Base-by-base conservation (phyloP, 768 basidiomycete genomes). In the Russula dissimulans region DNA sequence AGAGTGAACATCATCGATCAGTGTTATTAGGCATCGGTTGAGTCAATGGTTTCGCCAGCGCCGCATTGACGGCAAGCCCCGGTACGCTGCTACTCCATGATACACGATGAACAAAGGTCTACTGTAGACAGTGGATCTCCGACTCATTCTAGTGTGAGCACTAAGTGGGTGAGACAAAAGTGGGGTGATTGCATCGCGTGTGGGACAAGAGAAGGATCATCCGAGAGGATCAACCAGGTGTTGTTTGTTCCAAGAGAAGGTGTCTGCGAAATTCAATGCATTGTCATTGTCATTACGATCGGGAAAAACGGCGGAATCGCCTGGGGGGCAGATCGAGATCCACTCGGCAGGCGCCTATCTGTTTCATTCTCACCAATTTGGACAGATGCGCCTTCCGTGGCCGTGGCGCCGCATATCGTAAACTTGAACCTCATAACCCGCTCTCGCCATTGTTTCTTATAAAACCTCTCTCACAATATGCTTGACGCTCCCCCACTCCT, bases 341-440 rank as follows among this genome's bases (percentile, higher is more conserved):
- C 53, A 11, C 32, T n/a, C 22, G 11, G 10, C n/a, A 51, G 41
- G 45, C 59, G 59, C 48, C 60, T 55, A 51, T 56, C 48, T 49
- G 51, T 62, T 57, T 56, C 59, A 60, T 60, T 60, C 59, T 57
- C 53, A 62, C 61, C 50, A 31, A 62, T 62, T 62, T 56, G 60
- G 60, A 51, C 54, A 61, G 41, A 61, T 56, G 43, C 49, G 48
- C 38, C 54, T 43, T 49, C 22, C 22, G 22, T 26, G 15, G n/a
- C 5, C 49, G 36, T 12, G 49, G 22, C n/a, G 43, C 36, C 36
- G 54, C 15, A 17, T 31, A 51, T 54, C 50, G 53, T 54, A 44
- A 26, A 32, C 53, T 34, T 34, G 9, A 14, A 44, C 4, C 41
- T 54, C 42, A 45, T 34, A 57, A 43, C 45, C 32, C 56, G 45